These are phyloP conservation scores for Capsicum rhomboideum DNA, from an alignment of 257 asterid genomes.

Conservation along the genomic window DNA sequence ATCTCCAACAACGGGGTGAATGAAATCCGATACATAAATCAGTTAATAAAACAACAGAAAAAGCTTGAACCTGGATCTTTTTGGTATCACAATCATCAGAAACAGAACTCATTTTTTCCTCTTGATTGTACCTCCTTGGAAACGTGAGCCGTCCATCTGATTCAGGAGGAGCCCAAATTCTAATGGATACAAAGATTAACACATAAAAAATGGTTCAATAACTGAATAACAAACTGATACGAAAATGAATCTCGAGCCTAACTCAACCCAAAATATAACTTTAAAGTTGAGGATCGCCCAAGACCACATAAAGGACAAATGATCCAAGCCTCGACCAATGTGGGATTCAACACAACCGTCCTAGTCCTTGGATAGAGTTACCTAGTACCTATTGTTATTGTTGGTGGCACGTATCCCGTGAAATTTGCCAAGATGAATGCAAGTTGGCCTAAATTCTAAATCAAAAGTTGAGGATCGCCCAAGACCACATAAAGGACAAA, in stretches of 20 bases:
- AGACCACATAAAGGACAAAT: background rate
- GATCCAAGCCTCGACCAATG: background rate
- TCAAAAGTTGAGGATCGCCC: too few relatives aligned
- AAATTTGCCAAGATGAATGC: too few relatives aligned
- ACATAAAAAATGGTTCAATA: background rate
- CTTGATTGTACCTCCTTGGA: conserved; percentile 19
- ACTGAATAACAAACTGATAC: background rate
- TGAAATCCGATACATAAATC: background rate
- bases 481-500: too few relatives aligned
- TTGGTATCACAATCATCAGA: conserved; percentile 30
- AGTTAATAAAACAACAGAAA: background rate
- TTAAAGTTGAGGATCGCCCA: too few relatives aligned
- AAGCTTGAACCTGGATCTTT: conserved; percentile 18
- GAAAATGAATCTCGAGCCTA: background rate
- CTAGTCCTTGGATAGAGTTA: background rate
- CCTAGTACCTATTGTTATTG: background rate
- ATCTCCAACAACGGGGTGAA: background rate
- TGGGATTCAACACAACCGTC: background rate
- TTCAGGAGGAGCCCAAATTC: conserved; percentile 37
- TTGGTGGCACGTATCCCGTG: background rate
- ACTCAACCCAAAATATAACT: background rate
- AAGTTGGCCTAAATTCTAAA: too few relatives aligned
- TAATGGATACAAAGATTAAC: conserved; percentile 3
- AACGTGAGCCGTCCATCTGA: conserved; percentile 21
- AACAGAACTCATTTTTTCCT: conserved; percentile 4